Conservation (phyloP, 1,139 yeast genomes). For the Zhuliangozyma blackwelliae region DNA sequence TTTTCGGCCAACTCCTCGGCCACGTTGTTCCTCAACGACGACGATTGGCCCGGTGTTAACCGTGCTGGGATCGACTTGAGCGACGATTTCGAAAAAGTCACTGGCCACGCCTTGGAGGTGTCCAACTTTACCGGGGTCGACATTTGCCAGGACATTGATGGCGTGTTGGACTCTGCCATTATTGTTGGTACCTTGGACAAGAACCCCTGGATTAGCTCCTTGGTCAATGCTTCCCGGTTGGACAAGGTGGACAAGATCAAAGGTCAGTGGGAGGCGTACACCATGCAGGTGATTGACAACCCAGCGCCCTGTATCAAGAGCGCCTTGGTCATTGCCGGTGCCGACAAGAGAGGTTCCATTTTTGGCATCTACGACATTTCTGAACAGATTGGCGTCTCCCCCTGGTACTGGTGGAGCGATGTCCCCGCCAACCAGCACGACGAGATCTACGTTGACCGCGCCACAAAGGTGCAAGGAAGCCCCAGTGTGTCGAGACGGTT, state of each 20-base stretch:
- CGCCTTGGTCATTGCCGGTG: slow-evolving; percentile 14
- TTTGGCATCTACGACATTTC: slow-evolving; percentile 14
- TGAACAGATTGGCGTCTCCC: slow-evolving; percentile 15
- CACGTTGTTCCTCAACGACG: slow-evolving; percentile 7
- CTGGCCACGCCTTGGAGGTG: slow-evolving; percentile 5
- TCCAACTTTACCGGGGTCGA: slow-evolving; percentile 4
- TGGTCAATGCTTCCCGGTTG: slow-evolving; percentile 6
- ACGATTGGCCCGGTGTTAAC: slow-evolving; percentile 14
- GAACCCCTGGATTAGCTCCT: slow-evolving; percentile 9
- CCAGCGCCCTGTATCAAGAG: slow-evolving; percentile 8
- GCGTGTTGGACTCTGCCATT: slow-evolving; percentile 9
- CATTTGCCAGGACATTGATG: slow-evolving; percentile 9
- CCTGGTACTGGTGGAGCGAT: slow-evolving; percentile 15
- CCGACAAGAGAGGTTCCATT: slow-evolving; percentile 15
- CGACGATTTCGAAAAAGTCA: slow-evolving; percentile 6
- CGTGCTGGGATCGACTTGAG: slow-evolving; percentile 6
- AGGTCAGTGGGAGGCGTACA: slow-evolving; percentile 15
- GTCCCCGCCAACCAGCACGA: slow-evolving; percentile 10
- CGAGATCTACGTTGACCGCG: slow-evolving; percentile 8
- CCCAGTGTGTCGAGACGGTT: slow-evolving; percentile 15
- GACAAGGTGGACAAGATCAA: slow-evolving; percentile 9
- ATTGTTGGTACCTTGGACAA: slow-evolving; percentile 15
- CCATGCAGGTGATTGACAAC: slow-evolving; percentile 6
- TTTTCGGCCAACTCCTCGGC: slow-evolving; percentile 5
- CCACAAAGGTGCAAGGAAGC: slow-evolving; percentile 10